phyloP scores from a whole-genome alignment of 2,329 filamentous ascomycete genomes.

The Cladosporium sp. region DNA sequence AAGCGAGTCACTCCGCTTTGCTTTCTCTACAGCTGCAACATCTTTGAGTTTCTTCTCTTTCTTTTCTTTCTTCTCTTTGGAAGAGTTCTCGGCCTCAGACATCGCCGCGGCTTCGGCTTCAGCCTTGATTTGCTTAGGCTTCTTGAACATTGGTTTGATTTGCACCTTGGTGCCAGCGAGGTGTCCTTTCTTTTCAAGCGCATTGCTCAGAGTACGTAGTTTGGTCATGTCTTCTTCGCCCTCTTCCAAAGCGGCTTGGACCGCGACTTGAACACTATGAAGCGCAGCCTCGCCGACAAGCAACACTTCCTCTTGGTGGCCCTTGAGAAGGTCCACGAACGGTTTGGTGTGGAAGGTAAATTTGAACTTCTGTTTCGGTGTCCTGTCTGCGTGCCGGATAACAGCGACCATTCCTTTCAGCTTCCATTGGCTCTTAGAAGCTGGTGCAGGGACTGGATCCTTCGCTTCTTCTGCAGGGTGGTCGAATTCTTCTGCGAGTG shows the following conservation, averaged over 20 bases:
- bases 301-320: conserved; percentile 92
- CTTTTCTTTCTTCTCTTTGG: conserved; percentile 51
- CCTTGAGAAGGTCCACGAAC: conserved; percentile 90
- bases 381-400: conserved; percentile 92
- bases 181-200: conserved; percentile 83
- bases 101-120: conserved; percentile 41
- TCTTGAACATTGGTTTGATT: conserved; percentile 98
- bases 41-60: conserved; percentile 16
- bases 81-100: conserved; percentile 36
- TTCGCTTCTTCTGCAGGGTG: conserved; percentile 16
- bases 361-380: conserved; percentile 98
- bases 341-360: conserved; percentile 97
- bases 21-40: conserved; percentile 9
- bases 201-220: conserved; percentile 78
- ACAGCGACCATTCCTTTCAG: conserved; percentile 96
- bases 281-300: conserved; percentile 88
- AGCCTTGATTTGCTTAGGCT: conserved; percentile 56
- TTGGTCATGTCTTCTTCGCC: conserved; percentile 82
- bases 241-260: conserved; percentile 71
- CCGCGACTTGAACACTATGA: conserved; percentile 82
- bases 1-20: conserved; percentile 71
- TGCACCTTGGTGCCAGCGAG: conserved; percentile 98
- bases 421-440: conserved; percentile 92
- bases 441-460: conserved; percentile 43
- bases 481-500: conserved; percentile 8